Evolutionary conservation across 768 basidiomycete species (phyloP), one percentile per base, ranked within the genome.

Genomic region (Russula emetica): DNA sequence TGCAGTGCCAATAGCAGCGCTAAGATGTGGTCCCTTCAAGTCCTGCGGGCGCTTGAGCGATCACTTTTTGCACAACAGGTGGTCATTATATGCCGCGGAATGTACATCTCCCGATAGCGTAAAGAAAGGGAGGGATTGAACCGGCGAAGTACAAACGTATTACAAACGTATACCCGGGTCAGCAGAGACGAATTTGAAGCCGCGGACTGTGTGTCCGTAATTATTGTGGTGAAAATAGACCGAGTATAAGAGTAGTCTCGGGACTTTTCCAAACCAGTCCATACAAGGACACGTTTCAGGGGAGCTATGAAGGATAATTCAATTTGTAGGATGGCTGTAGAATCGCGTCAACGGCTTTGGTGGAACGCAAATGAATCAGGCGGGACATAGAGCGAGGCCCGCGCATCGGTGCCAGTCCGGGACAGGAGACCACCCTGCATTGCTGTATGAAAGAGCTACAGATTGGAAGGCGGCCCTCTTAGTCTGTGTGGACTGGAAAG

Each of bases 401-500:
- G 16, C 42, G 44, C 24, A 13, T 34, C 16, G 14, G 34, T 45
- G 52, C 60, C 16, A 42, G 38, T n/a, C 11, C 51, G 2, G 52
- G 30, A 28, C 4, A 45, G 42, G 22, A 38, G 28, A 20, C 38
- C 22, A 47, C 26, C 16, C 18, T 20, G 18, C 38, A 47, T 34
- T 47, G 18, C 22, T 11, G 6, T 18, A 44, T 22, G n/a, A 55
- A 60, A 13, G 11, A 20, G 40, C 13, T 65, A 65, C 28, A 26
- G 42, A 38, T 14, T 55, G 26, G 44, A 20, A 2, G 66, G 52
- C 6, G 47, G 55, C n/a, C 44, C 20, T 49, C 51, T 64, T 54
- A 2, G 61, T 42, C n/a, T 58, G 14, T 40, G 63, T 9, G 51
- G 62, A 45, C 44, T 64, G 24, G 71, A 67, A 30, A 76, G 53